These are phyloP conservation scores for Inga leiocalycina DNA, from an alignment of 306 rosid species.

Conservation along the genomic window DNA sequence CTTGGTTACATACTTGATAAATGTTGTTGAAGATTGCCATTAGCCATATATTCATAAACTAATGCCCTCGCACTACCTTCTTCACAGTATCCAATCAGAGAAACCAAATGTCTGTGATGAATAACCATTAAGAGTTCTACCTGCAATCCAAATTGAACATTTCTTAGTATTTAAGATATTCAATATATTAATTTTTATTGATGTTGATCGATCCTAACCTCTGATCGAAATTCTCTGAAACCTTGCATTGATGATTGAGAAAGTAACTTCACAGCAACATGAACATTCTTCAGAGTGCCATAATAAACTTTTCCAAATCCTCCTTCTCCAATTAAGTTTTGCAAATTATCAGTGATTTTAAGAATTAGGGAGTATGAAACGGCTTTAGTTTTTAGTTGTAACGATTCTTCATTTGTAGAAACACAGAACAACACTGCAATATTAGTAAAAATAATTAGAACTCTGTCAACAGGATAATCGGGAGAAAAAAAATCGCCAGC, in stretches of 20 bases:
- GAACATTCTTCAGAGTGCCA: conserved; percentile 23
- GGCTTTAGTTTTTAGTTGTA: conserved; percentile 15
- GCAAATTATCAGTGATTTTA: conserved; percentile 34
- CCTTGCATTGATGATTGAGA: conserved; percentile 44
- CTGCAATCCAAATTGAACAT: conserved; percentile 7
- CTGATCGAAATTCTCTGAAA: conserved; percentile 27
- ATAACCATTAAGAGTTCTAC: conserved; percentile 30
- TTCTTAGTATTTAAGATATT: neutral
- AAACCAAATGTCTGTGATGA: conserved; percentile 35
- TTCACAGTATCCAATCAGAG: conserved; percentile 43
- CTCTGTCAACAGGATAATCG: no score
- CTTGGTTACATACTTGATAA: conserved; percentile 21
- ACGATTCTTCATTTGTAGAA: neutral
- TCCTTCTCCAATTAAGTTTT: conserved; percentile 36
- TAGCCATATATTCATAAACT: conserved; percentile 38
- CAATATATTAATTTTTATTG: neutral
- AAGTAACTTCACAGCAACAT: conserved; percentile 47
- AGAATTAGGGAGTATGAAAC: conserved; percentile 33
- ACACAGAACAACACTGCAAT: neutral
- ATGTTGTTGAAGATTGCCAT: conserved; percentile 26
- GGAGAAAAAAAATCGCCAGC: no score
- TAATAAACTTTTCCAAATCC: conserved; percentile 48
- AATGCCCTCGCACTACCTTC: conserved; percentile 31
- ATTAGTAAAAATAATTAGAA: neutral
- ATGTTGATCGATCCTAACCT: conserved; percentile 3